Base-by-base conservation (phyloP, 768 basidiomycete genomes). In the Auriscalpium vulgare region DNA sequence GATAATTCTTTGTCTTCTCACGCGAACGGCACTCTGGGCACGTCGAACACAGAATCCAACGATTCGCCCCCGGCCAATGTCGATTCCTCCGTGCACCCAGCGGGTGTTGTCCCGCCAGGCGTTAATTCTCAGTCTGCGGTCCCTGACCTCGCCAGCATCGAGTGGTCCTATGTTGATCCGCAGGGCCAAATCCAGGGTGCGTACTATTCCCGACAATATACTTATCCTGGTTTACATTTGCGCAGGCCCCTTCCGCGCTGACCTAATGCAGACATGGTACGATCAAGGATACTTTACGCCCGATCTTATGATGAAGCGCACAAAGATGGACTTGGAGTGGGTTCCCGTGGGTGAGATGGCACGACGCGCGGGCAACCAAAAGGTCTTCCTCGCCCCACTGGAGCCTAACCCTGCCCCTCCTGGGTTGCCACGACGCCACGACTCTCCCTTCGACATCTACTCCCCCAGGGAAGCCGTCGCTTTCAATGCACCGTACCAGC, bases 161-260 rank as follows among this genome's bases (percentile, higher is more conserved):
- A 91, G 67, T 97, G 94, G 94, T 88, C 84, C 21, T 97, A 97
- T 69, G 81, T 92, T 50, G 94, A 97, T 67, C 93, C 92, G 17
- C 82, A 88, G 62, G 92, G 94, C n/a, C 82, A 87, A 57, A 74
- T 95, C 44, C 94, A 97, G 82, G 94, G 93, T 91, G 63, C 61
- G 71, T 62, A 7, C 43, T 19, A 48, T 34, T 8, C 11, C 19
- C 34, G 4, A 19, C 16, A 13, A 1, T 43, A 10, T 29, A 37
- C 48, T 56, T 10, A 37, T 21, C 36, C 45, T 53, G 50, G 46
- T 60, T 10, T 59, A 49, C 55, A 50, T 43, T 38, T 44, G 47
- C 53, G 46, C 17, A 95, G 93, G 94, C 56, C 93, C 94, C 6
- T 97, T 95, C 77, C 79, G 79, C 47, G 91, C 91, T 29, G 83